Percentiles rank a stretch among this genome's conserved stretches.
Conservation (phyloP, 306 rosid species). For the Vigna radiata region DNA sequence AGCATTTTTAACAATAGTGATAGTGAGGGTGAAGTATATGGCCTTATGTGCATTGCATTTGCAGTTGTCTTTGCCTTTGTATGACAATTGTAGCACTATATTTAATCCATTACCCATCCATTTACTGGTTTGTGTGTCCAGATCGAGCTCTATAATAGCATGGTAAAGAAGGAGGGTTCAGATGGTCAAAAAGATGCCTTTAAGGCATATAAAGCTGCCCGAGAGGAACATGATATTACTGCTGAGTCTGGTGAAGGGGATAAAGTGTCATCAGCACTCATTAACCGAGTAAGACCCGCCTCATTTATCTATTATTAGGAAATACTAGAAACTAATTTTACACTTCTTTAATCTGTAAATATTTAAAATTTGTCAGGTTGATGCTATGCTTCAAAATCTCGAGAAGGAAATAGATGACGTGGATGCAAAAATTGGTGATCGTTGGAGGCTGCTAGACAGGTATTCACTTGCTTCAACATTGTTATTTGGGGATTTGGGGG, state of each 20-base stretch:
- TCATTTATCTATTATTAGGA: constrained; percentile 19
- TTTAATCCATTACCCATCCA: constrained; percentile 30
- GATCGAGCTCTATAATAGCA: constrained; percentile 92
- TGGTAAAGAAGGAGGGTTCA: constrained; percentile 80
- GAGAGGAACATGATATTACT: constrained; percentile 64
- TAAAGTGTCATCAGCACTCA: constrained; percentile 85
- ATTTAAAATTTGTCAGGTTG: constrained; percentile 68
- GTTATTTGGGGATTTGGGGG: not conserved
- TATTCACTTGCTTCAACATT: constrained; percentile 45
- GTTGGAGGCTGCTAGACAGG: constrained; percentile 91
- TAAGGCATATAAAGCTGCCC: constrained; percentile 90
- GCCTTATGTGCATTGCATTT: constrained; percentile 3
- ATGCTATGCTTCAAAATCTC: constrained; percentile 90
- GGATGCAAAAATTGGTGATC: constrained; percentile 92
- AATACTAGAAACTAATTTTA: constrained; percentile 14
- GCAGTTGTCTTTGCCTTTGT: not conserved
- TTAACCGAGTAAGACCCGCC: constrained; percentile 65
- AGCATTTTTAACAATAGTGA: not conserved
- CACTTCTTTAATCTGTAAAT: constrained; percentile 26
- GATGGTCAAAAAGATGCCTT: constrained; percentile 71
- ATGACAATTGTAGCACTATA: not conserved
- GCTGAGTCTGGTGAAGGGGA: constrained; percentile 60
- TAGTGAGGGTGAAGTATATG: not conserved
- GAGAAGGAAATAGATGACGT: constrained; percentile 97
- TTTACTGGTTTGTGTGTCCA: constrained; percentile 48